Base-by-base conservation (phyloP, 139 green algal species). In the Chlamydomonas sphaeroides region DNA sequence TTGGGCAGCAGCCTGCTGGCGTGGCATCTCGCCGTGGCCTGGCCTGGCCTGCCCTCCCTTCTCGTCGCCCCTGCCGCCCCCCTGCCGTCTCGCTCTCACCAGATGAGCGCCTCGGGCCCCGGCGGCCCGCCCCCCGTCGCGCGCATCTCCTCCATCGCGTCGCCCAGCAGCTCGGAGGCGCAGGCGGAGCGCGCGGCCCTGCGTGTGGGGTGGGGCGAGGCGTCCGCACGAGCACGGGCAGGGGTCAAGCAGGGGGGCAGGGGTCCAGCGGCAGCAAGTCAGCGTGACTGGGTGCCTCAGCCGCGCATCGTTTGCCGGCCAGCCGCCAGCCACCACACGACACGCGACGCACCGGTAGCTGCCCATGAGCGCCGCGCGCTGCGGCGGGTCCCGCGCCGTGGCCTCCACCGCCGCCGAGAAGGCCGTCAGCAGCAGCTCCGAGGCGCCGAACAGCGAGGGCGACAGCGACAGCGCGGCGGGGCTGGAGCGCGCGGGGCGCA, bases 401-500 rank as follows among this genome's bases (percentile, higher is more conserved):
- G 78, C 78, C 3, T 72, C 57, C n/a, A 84, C 49, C 6, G 66
- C 79, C 14, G 79, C 42, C 3, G 85, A 56, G 59, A 70, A 83
- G 21, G 36, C 71, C 1, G 73, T 61, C 5, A 89, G 71, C 85
- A 89, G 79, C 59, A 89, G 66, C 53, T 89, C 85, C 3, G 74
- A 70, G 38, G 86, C 53, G 36, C 73, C 79, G 65, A 79, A 84
- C 42, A 80, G 42, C 21, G 57, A 72, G 79, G 72, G 73, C 5
- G 78, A 79, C 38, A 89, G 85, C 53, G 84, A 57, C 53, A 70
- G 42, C 6, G 57, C 45, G 39, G 59, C 53, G 26, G 73, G 30
- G 18, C 42, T 32, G 8, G 69, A 38, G 28, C 57, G 68, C 32
- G n/a, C 57, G 8, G 68, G 53, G 2, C 57, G 56, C 20, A 79